A percentile compares a stretch with the other conserved stretches of the same genome.
phyloP scores from a whole-genome alignment of 139 green algal genomes.

The Micractinium conductrix region DNA sequence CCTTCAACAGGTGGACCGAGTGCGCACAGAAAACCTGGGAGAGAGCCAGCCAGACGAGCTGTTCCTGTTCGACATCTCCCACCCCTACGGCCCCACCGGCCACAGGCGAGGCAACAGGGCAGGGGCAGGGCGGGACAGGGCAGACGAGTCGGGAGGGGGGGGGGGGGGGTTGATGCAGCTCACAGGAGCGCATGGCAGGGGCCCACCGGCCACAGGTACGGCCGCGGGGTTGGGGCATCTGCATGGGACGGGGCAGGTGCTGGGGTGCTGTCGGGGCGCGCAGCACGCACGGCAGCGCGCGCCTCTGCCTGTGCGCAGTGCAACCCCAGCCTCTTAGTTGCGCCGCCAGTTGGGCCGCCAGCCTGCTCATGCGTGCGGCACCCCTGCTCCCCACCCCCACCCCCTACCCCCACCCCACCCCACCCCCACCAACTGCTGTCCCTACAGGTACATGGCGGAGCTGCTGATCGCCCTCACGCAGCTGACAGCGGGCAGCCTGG shows the following conservation, averaged over 20 bases:
- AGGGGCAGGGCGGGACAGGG: too few relatives aligned
- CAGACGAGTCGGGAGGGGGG: too few relatives aligned
- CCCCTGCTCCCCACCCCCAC: too few relatives aligned
- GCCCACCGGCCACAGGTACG: too few relatives aligned
- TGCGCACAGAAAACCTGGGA: slow-evolving; percentile 7
- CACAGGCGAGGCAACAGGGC: slow-evolving; percentile 2
- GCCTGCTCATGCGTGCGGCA: too few relatives aligned
- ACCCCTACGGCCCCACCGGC: slow-evolving; percentile 40
- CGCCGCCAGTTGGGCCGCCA: background rate
- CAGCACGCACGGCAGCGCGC: background rate
- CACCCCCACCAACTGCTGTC: too few relatives aligned
- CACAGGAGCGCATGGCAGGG: too few relatives aligned
- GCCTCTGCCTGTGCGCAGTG: background rate
- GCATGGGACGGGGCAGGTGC: background rate
- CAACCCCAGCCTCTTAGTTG: too few relatives aligned
- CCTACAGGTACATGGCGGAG: slow-evolving; percentile 32
- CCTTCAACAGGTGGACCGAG: slow-evolving; percentile 22
- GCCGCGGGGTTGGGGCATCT: background rate
- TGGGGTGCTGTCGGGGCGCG: background rate
- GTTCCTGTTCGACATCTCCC: slow-evolving; percentile 31
- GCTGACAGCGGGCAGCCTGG: slow-evolving; percentile 9
- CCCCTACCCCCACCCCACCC: too few relatives aligned
- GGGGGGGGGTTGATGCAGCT: too few relatives aligned
- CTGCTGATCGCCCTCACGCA: slow-evolving; percentile 36
- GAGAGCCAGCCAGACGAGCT: slow-evolving; percentile 4